phyloP scores from a whole-genome alignment of 176 grass and related monocot genomes.

The Eleusine coracana region DNA sequence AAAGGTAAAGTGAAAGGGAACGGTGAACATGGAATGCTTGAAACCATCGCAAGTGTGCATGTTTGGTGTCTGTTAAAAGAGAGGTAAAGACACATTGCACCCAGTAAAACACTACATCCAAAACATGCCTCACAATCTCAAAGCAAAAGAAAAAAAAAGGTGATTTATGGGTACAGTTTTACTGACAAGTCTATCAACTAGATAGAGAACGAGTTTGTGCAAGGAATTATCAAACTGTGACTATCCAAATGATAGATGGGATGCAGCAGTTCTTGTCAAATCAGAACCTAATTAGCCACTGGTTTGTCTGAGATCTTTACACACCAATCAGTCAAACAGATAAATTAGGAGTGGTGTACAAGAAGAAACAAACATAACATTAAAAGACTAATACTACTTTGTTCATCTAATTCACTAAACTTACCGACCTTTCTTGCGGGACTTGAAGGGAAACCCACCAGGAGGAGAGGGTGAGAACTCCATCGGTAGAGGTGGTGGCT shows the following conservation, averaged over 20 bases:
- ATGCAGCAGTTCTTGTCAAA: neutral
- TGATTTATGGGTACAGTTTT: neutral
- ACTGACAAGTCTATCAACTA: conserved; percentile 17
- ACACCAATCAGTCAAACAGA: conserved; percentile 44
- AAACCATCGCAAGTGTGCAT: conserved; percentile 28
- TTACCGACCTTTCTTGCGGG: conserved; percentile 73
- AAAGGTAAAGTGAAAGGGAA: conserved; percentile 45
- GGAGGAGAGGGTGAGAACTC: conserved; percentile 92
- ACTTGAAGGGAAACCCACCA: conserved; percentile 69
- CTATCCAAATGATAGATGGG: conserved; percentile 23
- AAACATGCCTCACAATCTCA: conserved; percentile 44
- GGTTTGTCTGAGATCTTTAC: conserved; percentile 42
- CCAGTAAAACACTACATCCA: conserved; percentile 19
- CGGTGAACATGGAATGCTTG: conserved; percentile 40
- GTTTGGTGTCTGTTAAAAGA: conserved; percentile 18
- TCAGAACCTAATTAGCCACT: conserved; percentile 33
- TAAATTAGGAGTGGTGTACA: conserved; percentile 51
- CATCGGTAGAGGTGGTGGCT: conserved; percentile 69
- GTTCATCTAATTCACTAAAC: conserved; percentile 48
- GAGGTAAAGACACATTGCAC: conserved; percentile 9
- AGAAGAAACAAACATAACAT: conserved; percentile 39
- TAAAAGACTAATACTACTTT: conserved; percentile 32
- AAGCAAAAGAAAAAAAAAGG: conserved; percentile 17
- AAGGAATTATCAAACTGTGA: conserved; percentile 20
- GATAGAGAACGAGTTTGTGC: neutral